A percentile compares a stretch with the other conserved stretches of the same genome.
Evolutionary conservation across 164 flowering plant genomes (phyloP).

Genomic region (Liquidambar formosana): DNA sequence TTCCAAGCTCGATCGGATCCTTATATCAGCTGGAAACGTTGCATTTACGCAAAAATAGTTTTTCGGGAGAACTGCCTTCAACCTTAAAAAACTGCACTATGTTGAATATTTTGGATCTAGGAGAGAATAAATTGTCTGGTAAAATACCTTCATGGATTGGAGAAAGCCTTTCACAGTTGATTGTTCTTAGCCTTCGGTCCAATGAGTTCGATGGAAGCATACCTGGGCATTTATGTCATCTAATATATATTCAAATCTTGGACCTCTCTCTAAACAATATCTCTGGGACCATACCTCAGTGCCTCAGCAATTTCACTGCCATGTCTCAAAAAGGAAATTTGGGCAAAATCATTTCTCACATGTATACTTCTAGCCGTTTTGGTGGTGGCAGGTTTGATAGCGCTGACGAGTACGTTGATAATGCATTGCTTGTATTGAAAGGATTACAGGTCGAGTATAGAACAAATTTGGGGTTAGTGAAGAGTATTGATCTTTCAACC

Average conservation of each 20-base stretch:
- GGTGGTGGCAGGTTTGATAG: not conserved
- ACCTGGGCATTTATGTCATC: slow-evolving; percentile 17
- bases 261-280: slow-evolving; percentile 31
- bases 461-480: not conserved
- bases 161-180: not conserved
- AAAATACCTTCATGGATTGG: slow-evolving; percentile 22
- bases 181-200: slow-evolving; percentile 7
- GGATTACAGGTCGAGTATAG: slow-evolving; percentile 5
- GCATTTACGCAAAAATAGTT: slow-evolving; percentile 16
- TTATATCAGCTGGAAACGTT: not conserved
- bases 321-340: not conserved
- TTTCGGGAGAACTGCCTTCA: slow-evolving; percentile 19
- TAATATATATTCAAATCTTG: slow-evolving; percentile 11
- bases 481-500: slow-evolving; percentile 27
- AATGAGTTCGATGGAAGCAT: slow-evolving; percentile 24
- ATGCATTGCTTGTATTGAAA: slow-evolving; percentile 15
- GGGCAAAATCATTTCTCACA: not conserved
- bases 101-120: slow-evolving; percentile 1
- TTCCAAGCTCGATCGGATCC: slow-evolving; percentile 19
- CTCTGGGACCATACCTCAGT: slow-evolving; percentile 25
- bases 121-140: slow-evolving; percentile 15
- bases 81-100: not conserved
- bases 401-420: not conserved
- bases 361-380: not conserved
- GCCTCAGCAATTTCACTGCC: slow-evolving; percentile 24